A percentile compares a stretch with the other conserved stretches of the same genome.
Evolutionary conservation across 495 filamentous ascomycete species (phyloP).

Genomic region (Tuber indicum): DNA sequence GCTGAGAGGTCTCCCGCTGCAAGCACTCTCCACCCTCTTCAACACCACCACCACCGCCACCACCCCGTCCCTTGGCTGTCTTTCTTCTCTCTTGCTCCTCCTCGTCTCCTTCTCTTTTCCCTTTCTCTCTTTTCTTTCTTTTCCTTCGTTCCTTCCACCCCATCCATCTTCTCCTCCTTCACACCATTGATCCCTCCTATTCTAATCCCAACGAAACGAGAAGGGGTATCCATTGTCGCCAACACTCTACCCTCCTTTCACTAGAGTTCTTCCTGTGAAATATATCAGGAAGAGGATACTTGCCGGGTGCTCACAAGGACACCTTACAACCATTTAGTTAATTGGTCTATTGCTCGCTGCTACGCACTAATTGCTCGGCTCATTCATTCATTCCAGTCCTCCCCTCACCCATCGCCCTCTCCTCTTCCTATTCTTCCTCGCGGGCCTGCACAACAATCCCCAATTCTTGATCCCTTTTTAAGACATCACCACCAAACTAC

Average conservation of each 20-base stretch:
- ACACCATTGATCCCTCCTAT: conserved; percentile 9
- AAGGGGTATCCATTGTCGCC: not conserved
- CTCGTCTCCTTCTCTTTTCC: conserved; percentile 37
- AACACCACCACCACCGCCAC: not conserved
- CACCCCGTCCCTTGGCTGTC: conserved; percentile 4
- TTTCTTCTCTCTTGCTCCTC: conserved; percentile 29
- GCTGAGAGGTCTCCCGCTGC: not conserved
- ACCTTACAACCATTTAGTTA: conserved; percentile 6
- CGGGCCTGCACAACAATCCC: not conserved
- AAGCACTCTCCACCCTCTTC: conserved; percentile 16
- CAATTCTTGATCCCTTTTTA: not conserved
- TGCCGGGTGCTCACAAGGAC: not conserved
- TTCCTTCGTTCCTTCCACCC: conserved; percentile 8
- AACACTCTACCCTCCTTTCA: not conserved
- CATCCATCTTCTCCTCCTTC: conserved; percentile 12
- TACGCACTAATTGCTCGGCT: not conserved
- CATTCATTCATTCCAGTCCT: not conserved
- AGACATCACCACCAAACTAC: not conserved
- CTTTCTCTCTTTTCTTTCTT: conserved; percentile 32
- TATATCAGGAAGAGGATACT: not conserved
- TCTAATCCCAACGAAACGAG: not conserved
- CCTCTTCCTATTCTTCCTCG: not conserved
- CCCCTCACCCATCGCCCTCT: conserved; percentile 7
- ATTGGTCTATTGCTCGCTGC: conserved; percentile 1
- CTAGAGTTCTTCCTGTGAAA: not conserved